Conservation (phyloP, 179 eudicot genomes). For the Silene noctiflora region DNA sequence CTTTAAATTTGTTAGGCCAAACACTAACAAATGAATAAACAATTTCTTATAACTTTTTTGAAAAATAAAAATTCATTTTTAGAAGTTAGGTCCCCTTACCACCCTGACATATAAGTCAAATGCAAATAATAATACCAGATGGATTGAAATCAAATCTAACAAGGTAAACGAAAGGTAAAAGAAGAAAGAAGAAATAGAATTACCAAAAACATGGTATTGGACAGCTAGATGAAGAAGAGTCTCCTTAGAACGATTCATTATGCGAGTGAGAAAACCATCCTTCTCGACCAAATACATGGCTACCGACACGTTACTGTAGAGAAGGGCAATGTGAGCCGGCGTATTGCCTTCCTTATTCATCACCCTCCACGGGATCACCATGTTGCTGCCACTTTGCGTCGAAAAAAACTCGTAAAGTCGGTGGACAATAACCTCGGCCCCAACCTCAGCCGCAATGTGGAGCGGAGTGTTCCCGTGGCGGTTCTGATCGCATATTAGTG, state of each 20-base stretch:
- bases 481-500: not conserved
- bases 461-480: constrained; percentile 14
- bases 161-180: too few species aligned
- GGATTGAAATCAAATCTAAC: too few species aligned
- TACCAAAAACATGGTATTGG: constrained; percentile 6
- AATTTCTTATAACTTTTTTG: too few species aligned
- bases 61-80: too few species aligned
- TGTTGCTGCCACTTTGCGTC: too few species aligned
- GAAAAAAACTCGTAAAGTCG: not conserved
- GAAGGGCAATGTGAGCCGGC: constrained; percentile 16
- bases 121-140: too few species aligned
- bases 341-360: constrained; percentile 8
- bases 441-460: constrained; percentile 18
- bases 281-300: constrained; percentile 13
- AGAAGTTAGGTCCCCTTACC: too few species aligned
- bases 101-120: too few species aligned
- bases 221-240: constrained; percentile 20
- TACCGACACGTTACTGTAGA: constrained; percentile 5
- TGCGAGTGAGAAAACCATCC: not conserved
- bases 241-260: not conserved
- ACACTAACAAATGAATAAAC: too few species aligned
- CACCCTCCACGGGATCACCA: not conserved
- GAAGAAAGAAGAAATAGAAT: too few species aligned
- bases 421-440: not conserved
- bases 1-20: too few species aligned